Evolutionary conservation across 2,329 filamentous ascomycete species (phyloP), one percentile per base, ranked within the genome.

Genomic region (Fonsecaea multimorphosa): DNA sequence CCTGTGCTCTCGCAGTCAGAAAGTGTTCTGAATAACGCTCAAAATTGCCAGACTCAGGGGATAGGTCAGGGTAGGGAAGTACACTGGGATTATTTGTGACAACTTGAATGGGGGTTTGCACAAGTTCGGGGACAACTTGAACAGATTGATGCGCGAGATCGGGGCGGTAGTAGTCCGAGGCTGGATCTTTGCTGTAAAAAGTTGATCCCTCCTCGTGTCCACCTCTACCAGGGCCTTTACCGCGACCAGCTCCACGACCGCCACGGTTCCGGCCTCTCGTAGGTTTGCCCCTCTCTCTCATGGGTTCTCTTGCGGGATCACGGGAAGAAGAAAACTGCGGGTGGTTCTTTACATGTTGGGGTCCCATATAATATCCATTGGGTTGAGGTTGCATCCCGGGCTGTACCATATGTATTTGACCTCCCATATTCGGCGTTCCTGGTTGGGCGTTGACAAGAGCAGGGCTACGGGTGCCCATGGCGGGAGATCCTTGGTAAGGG

Each of bases 21-120:
- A 85, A 84, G 70, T 86, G 84, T 78, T 93, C 89, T 84, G 89
- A 92, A 86, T 85, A 84, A 70, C 86, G 84, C 77, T 93, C 89
- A 84, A 89, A 92, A 71, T 88, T 84, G 74, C 87, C 86, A 75
- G 82, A 89, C 74, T 88, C 86, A 66, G 90, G 90, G 69, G 89
- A 88, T 65, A 93, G 79, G 79, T 91, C 86, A 75, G 86, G 76
- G 55, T 53, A 68, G 70, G 75, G 70, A 63, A 78, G 73, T 66
- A 74, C 54, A 65, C 69, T 63, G 73, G 74, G 72, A 69, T 71
- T 62, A 72, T 66, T 58, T 69, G 66, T 55, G 70, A 61, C 52
- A 63, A 69, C 61, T 65, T 70, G 58, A 31, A 52, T 4, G 12
- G 58, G 46, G 46, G 58, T n/a, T 40, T 60, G 58, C 58, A 14